A percentile compares a stretch with the other conserved stretches of the same genome.
These are phyloP conservation scores for Allantophomopsis lycopodina DNA, from an alignment of 2,329 filamentous ascomycete species.

Conservation along the genomic window DNA sequence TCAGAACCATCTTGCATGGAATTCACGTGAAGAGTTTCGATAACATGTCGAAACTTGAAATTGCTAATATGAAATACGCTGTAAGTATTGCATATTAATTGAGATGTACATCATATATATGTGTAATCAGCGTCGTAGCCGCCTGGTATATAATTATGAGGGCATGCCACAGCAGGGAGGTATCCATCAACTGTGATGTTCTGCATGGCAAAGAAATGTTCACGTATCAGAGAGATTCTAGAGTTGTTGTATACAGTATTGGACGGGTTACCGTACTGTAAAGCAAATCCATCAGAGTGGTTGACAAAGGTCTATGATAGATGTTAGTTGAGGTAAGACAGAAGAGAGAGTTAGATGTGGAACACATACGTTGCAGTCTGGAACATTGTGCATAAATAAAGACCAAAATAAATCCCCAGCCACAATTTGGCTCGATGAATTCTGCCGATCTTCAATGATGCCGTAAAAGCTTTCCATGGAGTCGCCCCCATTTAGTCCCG, in stretches of 20 bases:
- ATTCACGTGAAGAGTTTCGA: too few relatives aligned
- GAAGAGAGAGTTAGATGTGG: background rate
- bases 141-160: conserved; percentile 13
- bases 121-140: conserved; percentile 11
- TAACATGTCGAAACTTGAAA: too few relatives aligned
- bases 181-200: conserved; percentile 19
- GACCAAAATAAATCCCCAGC: conserved; percentile 31
- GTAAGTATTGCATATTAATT: too few relatives aligned
- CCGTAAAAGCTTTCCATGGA: conserved; percentile 25
- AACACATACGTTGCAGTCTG: conserved; percentile 25
- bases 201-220: conserved; percentile 28
- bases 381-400: conserved; percentile 28
- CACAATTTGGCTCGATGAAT: conserved; percentile 13
- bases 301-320: conserved; percentile 25
- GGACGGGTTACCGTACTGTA: conserved; percentile 29
- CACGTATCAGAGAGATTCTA: conserved; percentile 25
- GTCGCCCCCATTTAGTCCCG: conserved; percentile 17
- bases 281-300: conserved; percentile 28
- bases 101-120: background rate
- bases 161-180: conserved; percentile 25
- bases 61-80: too few relatives aligned
- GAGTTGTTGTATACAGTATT: conserved; percentile 23
- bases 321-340: conserved; percentile 1
- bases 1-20: too few relatives aligned
- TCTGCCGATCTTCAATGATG: conserved; percentile 21